Base-by-base conservation (phyloP, 176 grass and related monocot genomes). In the Eleusine coracana region DNA sequence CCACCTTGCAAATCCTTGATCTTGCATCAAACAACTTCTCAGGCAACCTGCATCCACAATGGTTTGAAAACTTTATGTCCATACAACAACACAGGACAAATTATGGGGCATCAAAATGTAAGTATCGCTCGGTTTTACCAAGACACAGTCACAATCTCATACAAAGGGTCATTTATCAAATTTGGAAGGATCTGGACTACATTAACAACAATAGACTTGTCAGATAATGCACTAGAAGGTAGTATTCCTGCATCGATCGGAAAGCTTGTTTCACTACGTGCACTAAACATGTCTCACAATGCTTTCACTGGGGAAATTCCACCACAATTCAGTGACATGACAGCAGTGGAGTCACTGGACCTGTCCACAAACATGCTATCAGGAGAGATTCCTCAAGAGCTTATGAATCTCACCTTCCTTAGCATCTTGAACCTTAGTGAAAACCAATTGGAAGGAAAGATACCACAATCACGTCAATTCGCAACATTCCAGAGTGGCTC, bases 21-120 rank as follows among this genome's bases (percentile, higher is more conserved):
- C 17, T 90, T 1, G 45, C 88, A 16, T 90, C 79, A 51, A 90
- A 90, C 21, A 83, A 83, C 23, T 48, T 90, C 14, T 31, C 60
- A 46, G 79, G 73, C 4, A 61, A 31, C 40, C 63, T 87, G 56
- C 18, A 71, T 17, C 29, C 40, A 39, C 42, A 4, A 6, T 82
- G 25, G n/a, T 76, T 87, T 55, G 4, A 29, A 15, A 76, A 45
- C 1, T 55, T 80, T 1, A 17, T 37, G 49, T 55, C 65, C 55
- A 38, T 29, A 5, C 20, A 27, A 76, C 8, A 79, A 74, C 37
- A 49, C 14, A 25, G 78, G 64, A 41, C 5, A 80, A 17, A 23
- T 80, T 0, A 52, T 80, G 17, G 6, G 0, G 1, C 49, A 25
- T 70, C 13, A 15, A 52, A 52, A 52, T 14, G 3, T 52, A 17